phyloP scores from a whole-genome alignment of 2,329 filamentous ascomycete species.

The Microsporum canis region DNA sequence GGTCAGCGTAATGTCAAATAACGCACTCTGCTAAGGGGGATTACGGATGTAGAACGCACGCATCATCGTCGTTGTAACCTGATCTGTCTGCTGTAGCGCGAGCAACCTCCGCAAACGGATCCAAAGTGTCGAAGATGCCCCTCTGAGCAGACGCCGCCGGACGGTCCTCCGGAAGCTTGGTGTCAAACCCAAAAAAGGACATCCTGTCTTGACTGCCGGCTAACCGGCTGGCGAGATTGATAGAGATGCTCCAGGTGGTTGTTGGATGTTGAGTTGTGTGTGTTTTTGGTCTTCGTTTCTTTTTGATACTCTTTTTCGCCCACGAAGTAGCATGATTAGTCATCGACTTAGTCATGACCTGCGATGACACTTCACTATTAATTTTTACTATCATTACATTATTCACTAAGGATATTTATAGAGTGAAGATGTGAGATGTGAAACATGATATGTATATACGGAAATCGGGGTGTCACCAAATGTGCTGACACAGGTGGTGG shows the following conservation, averaged over 20 bases:
- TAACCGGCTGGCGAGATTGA: neutral
- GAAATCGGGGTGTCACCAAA: too few species aligned
- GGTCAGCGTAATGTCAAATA: conserved; percentile 2
- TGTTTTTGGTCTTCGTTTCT: neutral
- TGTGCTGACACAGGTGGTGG: too few species aligned
- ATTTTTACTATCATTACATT: too few species aligned
- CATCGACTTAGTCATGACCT: neutral
- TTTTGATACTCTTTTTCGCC: neutral
- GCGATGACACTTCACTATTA: too few species aligned
- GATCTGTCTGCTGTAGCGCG: conserved; percentile 38
- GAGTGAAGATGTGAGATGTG: too few species aligned
- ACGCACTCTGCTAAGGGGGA: neutral
- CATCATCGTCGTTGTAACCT: conserved; percentile 43
- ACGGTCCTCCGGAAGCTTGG: conserved; percentile 50
- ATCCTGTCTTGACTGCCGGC: conserved; percentile 37
- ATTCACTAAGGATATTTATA: too few species aligned
- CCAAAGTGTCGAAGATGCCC: conserved; percentile 63
- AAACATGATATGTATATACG: too few species aligned
- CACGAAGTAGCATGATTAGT: neutral
- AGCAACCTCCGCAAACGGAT: conserved; percentile 79
- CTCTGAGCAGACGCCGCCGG: conserved; percentile 61
- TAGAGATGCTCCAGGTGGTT: neutral
- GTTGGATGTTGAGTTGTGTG: neutral
- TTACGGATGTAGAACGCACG: conserved; percentile 31
- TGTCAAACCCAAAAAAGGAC: conserved; percentile 89